phyloP scores from a whole-genome alignment of 805 yeast genomes.

The Tetrapisispora phaffii region DNA sequence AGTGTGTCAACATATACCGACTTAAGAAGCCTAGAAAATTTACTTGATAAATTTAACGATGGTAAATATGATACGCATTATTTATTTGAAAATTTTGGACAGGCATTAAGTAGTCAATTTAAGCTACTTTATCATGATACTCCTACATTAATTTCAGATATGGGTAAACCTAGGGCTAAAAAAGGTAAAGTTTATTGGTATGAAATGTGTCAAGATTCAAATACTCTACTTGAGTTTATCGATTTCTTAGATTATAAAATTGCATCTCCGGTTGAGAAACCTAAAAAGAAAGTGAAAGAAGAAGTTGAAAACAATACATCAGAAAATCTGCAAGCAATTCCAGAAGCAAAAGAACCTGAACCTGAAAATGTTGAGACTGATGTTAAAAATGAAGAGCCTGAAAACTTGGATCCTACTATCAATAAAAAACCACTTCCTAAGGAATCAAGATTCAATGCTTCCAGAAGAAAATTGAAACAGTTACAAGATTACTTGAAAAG shows the following conservation, averaged over 20 bases:
- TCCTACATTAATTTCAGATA: slow-evolving; percentile 15
- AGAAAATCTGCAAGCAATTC: neutral
- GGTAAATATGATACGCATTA: slow-evolving; percentile 17
- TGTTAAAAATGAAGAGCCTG: neutral
- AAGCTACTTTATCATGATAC: slow-evolving; percentile 24
- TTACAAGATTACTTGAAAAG: slow-evolving; percentile 15
- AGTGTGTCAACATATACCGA: slow-evolving; percentile 16
- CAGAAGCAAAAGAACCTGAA: neutral
- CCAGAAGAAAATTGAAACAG: slow-evolving; percentile 14
- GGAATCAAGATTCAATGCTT: slow-evolving; percentile 16
- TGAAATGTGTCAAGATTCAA: slow-evolving; percentile 22
- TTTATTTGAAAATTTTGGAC: slow-evolving; percentile 18
- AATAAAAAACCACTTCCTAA: slow-evolving; percentile 19
- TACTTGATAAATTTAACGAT: slow-evolving; percentile 17
- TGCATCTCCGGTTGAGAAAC: slow-evolving; percentile 1
- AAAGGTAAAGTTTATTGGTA: slow-evolving; percentile 21
- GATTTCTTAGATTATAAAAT: slow-evolving; percentile 16
- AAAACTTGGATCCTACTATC: slow-evolving; percentile 4
- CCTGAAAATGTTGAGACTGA: neutral
- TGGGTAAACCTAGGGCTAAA: slow-evolving; percentile 5
- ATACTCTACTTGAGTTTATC: slow-evolving; percentile 17
- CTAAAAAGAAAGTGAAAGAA: neutral
- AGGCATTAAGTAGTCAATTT: slow-evolving; percentile 16
- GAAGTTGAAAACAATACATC: neutral
- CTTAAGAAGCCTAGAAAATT: slow-evolving; percentile 10